Base-by-base conservation (phyloP, 148 eudicot species). In the Amaranthus hypochondriacus region DNA sequence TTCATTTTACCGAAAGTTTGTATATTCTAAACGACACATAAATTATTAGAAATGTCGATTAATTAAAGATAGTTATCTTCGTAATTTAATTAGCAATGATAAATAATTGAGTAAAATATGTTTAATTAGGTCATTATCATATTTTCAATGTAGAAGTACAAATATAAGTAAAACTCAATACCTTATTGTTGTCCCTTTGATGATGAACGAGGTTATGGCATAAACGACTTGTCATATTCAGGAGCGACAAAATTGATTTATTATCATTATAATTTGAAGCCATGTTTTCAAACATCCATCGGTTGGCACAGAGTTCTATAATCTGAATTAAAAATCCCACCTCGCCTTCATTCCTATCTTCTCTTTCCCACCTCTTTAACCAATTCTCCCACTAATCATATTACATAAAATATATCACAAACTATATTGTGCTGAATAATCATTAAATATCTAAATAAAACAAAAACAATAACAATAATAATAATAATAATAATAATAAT, bases 331-430 rank as follows among this genome's bases (percentile, higher is more conserved):
- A 28, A 1, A 93, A 82, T 64, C 81, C 87, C 57, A 97, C 89
- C 65, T 87, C 88, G 14, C 86, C 86, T 75, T 77, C 69, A 53
- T 76, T 70, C 70, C 66, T 50, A 53, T 84, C 83, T 58, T 79
- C 89, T 47, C 75, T 84, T 85, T 82, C 85, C 97, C 90, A 89
- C 68, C 63, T 81, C 74, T 76, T 71, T 66, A 91, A 75, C 97
- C 95, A 91, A 70, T 72, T 83, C n/a, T 69, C 83, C 94, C 96
- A 90, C 98, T 93, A 51, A 13, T 60, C 3, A 21, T 60, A 7
- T n/a, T 0, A 6, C 64, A 60, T 60, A 7, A 21, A 43, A 60
- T 60, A 21, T 60, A 60, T 28, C 39, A 28, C 39, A 28, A 28
- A 28, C 39, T 28, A 28, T 28, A 28, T 28, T 28, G 39, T 28